phyloP scores from a whole-genome alignment of 208 protist genomes.

The Eutreptiella sp. region DNA sequence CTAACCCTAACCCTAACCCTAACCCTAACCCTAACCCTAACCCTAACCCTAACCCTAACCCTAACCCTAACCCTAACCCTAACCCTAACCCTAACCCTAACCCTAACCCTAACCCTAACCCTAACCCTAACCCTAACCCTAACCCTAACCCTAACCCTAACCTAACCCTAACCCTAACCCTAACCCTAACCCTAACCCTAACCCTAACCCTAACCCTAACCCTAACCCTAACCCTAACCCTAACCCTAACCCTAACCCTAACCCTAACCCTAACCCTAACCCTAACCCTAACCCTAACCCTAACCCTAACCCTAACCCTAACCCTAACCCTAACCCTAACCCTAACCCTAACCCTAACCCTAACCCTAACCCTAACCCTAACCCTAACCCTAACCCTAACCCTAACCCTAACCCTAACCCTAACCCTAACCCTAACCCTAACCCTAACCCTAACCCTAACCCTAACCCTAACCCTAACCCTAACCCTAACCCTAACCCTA shows the following conservation, averaged over 20 bases:
- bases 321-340: slow-evolving; percentile 41
- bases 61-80: slow-evolving; percentile 40
- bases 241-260: slow-evolving; percentile 44
- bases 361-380: slow-evolving; percentile 44
- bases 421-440: slow-evolving; percentile 42
- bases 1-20: slow-evolving; percentile 27
- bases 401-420: slow-evolving; percentile 35
- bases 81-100: slow-evolving; percentile 41
- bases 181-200: slow-evolving; percentile 43
- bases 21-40: slow-evolving; percentile 36
- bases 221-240: slow-evolving; percentile 44
- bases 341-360: slow-evolving; percentile 44
- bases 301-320: slow-evolving; percentile 33
- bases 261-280: slow-evolving; percentile 44
- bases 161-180: slow-evolving; percentile 36
- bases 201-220: slow-evolving; percentile 41
- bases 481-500: slow-evolving; percentile 48
- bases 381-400: slow-evolving; percentile 36
- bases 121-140: slow-evolving; percentile 40
- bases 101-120: slow-evolving; percentile 39
- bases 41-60: slow-evolving; percentile 38
- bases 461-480: slow-evolving; percentile 47
- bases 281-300: slow-evolving; percentile 41
- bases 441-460: slow-evolving; percentile 45
- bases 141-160: too few species aligned